Evolutionary conservation across 352 stramenopile genomes (phyloP).

Genomic region (Phytophthora citricola): DNA sequence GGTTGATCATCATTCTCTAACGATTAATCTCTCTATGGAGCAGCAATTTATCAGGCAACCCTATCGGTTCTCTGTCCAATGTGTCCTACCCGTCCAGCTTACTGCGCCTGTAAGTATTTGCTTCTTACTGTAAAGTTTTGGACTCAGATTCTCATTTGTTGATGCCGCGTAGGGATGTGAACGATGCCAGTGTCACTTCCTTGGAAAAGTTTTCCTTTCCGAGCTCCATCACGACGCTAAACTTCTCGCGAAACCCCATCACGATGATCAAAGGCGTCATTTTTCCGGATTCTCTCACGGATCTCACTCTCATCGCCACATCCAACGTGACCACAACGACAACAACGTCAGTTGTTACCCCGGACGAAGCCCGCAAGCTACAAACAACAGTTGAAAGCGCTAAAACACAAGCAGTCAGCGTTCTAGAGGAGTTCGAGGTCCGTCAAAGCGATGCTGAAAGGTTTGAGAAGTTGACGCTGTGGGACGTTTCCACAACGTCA

Average conservation of each 20-base stretch:
- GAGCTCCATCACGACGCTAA: conserved; percentile 38
- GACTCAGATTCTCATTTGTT: background rate
- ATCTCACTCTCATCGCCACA: conserved; percentile 31
- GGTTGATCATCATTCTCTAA: too few relatives aligned
- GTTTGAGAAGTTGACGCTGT: conserved; percentile 39
- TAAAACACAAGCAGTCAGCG: conserved; percentile 9
- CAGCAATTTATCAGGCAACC: conserved; percentile 54
- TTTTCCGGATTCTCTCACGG: conserved; percentile 38
- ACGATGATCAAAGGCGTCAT: conserved; percentile 40
- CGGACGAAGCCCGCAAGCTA: conserved; percentile 18
- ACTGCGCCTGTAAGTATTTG: conserved; percentile 37
- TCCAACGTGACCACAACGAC: background rate
- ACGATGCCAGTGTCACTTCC: conserved; percentile 32
- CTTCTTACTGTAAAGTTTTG: background rate
- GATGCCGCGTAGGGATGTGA: conserved; percentile 18
- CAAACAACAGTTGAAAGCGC: conserved; percentile 1
- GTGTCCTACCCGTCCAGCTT: conserved; percentile 37
- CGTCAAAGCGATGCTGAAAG: conserved; percentile 41
- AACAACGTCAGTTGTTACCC: conserved; percentile 19
- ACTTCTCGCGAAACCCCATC: conserved; percentile 50
- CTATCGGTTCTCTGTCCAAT: conserved; percentile 35
- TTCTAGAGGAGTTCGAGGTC: conserved; percentile 55
- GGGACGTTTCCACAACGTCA: conserved; percentile 49
- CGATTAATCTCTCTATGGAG: background rate
- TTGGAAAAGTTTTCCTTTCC: conserved; percentile 53